Evolutionary conservation across 2,329 filamentous ascomycete species (phyloP), one percentile per base, ranked within the genome.

Genomic region (Simplicillium sp.): DNA sequence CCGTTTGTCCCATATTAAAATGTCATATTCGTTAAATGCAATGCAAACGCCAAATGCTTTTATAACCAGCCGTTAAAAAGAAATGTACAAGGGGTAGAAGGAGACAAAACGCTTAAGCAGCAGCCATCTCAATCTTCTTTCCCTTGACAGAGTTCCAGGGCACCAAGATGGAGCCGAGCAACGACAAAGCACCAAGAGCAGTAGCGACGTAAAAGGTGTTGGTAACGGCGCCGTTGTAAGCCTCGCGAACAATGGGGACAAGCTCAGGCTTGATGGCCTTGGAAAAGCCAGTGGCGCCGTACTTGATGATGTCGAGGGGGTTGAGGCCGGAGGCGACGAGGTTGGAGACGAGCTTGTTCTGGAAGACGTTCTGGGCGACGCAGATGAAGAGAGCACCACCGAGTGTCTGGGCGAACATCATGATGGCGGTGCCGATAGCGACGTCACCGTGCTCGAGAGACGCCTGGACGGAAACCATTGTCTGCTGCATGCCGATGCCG

Each of bases 121-220:
- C 50, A 25, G 49, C 49, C 53, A 56, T 50, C 39, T 58, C 55
- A 32, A 59, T 46, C 8, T 72, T 71, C 58, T 71, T 75, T 4
- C 71, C 72, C 52, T 75, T 77, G 16, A 78, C 67, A 43, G 68
- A 75, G 62, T 67, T 71, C 69, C 69, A 73, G 53, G 76, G 71
- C 39, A 72, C 62, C 7, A 65, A 55, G 11, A 63, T 50, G 2
- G 61, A 55, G 2, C 67, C 66, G 15, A 68, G 34, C 34, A 71
- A 61, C 0, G 66, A 61, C 6, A 71, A 48, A 7, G 65, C 60
- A 1, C 65, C 66, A 11, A 71, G 54, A 1, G 66, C 71, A 31
- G 66, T 60, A 13, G 60, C 58, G 33, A 71, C 58, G 11, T 62
- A 56, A 48, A 69, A 71, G 3, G 65, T 54, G 12, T 59, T 57